Evolutionary conservation across 176 grass and related monocot species (phyloP), one percentile per base, ranked within the genome.

Genomic region (Hordeum vulgare): DNA sequence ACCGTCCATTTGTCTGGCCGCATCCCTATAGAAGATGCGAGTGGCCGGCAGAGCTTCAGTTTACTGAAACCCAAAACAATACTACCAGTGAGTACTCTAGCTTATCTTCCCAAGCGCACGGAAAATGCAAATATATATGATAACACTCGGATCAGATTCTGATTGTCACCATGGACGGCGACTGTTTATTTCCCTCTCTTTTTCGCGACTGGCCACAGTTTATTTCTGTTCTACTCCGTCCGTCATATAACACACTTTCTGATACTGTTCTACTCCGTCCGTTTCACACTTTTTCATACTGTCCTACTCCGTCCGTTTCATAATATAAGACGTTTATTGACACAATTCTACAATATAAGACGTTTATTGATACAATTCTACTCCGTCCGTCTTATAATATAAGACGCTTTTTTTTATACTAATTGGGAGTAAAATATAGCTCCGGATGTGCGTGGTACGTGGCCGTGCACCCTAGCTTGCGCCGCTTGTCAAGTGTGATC

Each of bases 131-230:
- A 53, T 27, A 31, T n/a, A 6, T 26, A 24, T 71, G 11, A 71
- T 56, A 15, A 33, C n/a, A 15, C 23, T 23, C 23, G 54, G 42
- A 85, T 44, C 56, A 35, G 56, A 69, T 89, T 34, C 64, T 70
- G 78, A 56, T 24, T 7, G 54, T 44, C 88, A 81, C 63, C 41
- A 57, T 61, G 77, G 18, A 33, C 15, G 86, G 75, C 25, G 20
- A 61, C 31, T 33, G 66, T 45, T 24, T 14, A 1, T 7, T 26
- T 41, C 23, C 3, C 14, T 44, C 5, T 54, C 8, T 8, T 21
- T 21, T 41, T 41, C 11, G 17, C 0, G 7, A 20, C 9, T 20
- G 51, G 51, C 18, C 51, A 54, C 17, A 20, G 17, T 53, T 54
- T 54, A 0, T 33, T 33, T n/a, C n/a, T n/a, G n/a, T n/a, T n/a